These are phyloP conservation scores for Saksenaea oblongispora DNA, from an alignment of 371 early-diverging fungal species.

Conservation along the genomic window DNA sequence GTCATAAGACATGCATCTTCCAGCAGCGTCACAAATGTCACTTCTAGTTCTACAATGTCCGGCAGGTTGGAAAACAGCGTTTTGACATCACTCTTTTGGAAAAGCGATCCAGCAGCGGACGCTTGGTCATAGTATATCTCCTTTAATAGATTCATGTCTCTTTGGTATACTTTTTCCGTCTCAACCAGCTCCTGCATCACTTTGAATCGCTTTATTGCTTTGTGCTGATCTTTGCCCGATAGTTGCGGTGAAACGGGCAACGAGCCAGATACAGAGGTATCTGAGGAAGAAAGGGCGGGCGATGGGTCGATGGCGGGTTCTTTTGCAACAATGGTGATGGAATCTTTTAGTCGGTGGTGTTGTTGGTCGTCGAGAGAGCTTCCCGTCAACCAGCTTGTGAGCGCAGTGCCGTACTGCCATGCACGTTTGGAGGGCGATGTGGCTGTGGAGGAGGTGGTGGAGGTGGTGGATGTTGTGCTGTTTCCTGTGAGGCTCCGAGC, in stretches of 20 bases:
- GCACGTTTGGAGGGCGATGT: conserved; percentile 18
- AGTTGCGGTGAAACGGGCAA: conserved; percentile 18
- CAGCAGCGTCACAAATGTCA: conserved; percentile 48
- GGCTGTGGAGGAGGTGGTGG: conserved; percentile 18
- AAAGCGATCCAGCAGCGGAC: conserved; percentile 31
- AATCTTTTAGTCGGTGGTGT: conserved; percentile 19
- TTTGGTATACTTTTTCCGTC: conserved; percentile 66
- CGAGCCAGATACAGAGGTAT: conserved; percentile 8
- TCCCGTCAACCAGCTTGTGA: conserved; percentile 25
- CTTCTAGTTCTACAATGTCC: conserved; percentile 59
- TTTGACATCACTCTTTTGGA: conserved; percentile 60
- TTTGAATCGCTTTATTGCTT: conserved; percentile 38
- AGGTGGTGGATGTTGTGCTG: conserved; percentile 28
- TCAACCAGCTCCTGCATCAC: conserved; percentile 67
- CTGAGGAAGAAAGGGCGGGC: conserved; percentile 1
- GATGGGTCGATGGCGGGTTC: conserved; percentile 11
- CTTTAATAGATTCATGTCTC: conserved; percentile 67
- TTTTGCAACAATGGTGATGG: conserved; percentile 21
- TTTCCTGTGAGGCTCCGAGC: conserved; percentile 17
- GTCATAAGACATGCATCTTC: conserved; percentile 34
- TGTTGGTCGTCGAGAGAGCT: conserved; percentile 7
- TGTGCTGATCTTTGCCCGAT: conserved; percentile 15
- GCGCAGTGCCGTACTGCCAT: conserved; percentile 21
- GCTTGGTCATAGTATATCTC: conserved; percentile 64
- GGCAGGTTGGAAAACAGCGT: conserved; percentile 69